Percentiles rank a stretch among this genome's conserved stretches.
These are phyloP conservation scores for Coemansia sp. DNA, from an alignment of 192 early-diverging fungal genomes.

Conservation along the genomic window DNA sequence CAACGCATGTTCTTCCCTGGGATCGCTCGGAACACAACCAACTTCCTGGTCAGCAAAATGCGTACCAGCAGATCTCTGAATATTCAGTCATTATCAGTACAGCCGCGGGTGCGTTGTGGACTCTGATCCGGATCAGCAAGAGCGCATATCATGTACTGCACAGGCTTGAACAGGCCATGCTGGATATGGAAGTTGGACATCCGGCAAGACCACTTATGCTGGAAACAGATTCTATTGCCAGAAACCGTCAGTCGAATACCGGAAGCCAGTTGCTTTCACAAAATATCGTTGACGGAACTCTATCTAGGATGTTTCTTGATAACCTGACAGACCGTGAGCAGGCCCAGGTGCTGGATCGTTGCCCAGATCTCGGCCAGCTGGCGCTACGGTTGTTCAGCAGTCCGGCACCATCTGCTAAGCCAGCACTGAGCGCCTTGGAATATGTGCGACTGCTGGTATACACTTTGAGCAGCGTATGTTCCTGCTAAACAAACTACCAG, in stretches of 20 bases:
- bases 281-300: slow-evolving; percentile 22
- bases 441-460: slow-evolving; percentile 12
- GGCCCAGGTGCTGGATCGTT: slow-evolving; percentile 28
- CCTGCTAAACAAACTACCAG: slow-evolving; percentile 5
- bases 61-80: not conserved
- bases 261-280: slow-evolving; percentile 3
- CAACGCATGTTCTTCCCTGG: slow-evolving; percentile 27
- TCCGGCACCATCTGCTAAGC: not conserved
- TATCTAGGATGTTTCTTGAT: slow-evolving; percentile 19
- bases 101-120: slow-evolving; percentile 37
- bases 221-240: slow-evolving; percentile 6
- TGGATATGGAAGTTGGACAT: slow-evolving; percentile 16
- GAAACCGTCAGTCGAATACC: slow-evolving; percentile 1
- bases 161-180: slow-evolving; percentile 29
- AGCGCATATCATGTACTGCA: slow-evolving; percentile 22
- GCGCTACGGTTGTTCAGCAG: not conserved
- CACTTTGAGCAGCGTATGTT: slow-evolving; percentile 7
- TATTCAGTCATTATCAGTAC: slow-evolving; percentile 19
- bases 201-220: slow-evolving; percentile 38
- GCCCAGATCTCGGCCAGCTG: slow-evolving; percentile 12
- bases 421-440: not conserved
- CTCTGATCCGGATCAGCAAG: slow-evolving; percentile 26
- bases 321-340: slow-evolving; percentile 26
- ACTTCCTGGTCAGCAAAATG: not conserved
- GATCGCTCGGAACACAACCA: not conserved